A percentile compares a stretch with the other conserved stretches of the same genome.
Conservation (phyloP, 1,284 basidiomycete species). For the Coniferiporia sulphurascens region DNA sequence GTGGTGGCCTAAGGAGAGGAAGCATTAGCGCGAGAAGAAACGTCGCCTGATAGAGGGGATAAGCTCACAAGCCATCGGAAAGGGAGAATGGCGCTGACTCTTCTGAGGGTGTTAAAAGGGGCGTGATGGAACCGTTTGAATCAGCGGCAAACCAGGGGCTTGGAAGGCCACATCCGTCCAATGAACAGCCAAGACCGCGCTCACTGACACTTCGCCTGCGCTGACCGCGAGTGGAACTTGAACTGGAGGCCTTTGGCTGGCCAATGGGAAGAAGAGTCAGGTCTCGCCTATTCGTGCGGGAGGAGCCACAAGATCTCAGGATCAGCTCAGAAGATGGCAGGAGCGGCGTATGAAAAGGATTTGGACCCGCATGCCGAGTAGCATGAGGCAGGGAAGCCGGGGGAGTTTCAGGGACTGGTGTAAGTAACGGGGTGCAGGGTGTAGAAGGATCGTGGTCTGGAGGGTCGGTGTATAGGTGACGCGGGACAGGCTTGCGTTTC, state of each 20-base stretch:
- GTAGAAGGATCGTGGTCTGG: constrained; percentile 9
- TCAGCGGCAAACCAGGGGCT: constrained; percentile 7
- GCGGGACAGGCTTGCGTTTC: constrained; percentile 19
- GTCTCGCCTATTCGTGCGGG: background rate
- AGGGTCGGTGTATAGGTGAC: constrained; percentile 13
- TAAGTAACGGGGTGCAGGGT: constrained; percentile 12
- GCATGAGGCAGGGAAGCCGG: background rate
- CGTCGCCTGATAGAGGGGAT: background rate
- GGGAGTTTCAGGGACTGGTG: constrained; percentile 3
- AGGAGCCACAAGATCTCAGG: constrained; percentile 6
- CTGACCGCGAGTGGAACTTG: background rate
- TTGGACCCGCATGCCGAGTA: background rate
- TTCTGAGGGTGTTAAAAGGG: constrained; percentile 10
- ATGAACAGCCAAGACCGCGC: background rate
- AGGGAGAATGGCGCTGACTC: constrained; percentile 6
- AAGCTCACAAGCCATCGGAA: constrained; percentile 13
- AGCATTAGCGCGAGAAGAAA: background rate
- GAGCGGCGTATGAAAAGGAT: constrained; percentile 12
- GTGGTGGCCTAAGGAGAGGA: constrained; percentile 1
- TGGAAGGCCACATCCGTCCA: background rate
- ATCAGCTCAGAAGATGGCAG: constrained; percentile 16
- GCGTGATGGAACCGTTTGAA: constrained; percentile 6
- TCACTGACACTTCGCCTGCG: constrained; percentile 16
- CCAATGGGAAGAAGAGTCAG: constrained; percentile 16
- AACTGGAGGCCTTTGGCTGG: background rate